Conservation (phyloP, 768 basidiomycete genomes). For the Imleria badia region DNA sequence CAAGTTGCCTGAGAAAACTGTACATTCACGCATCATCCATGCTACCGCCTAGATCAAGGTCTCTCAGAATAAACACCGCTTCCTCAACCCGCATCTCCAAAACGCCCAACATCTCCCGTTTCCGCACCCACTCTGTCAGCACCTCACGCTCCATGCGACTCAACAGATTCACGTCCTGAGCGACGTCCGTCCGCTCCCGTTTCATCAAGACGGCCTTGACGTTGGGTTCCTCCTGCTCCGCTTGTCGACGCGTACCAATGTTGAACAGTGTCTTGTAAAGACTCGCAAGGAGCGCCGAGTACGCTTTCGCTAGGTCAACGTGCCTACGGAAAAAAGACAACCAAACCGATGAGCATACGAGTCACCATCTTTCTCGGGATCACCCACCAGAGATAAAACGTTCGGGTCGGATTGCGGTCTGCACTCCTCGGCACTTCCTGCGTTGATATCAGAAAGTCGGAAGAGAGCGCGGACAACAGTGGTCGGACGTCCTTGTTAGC, state of each 20-base stretch:
- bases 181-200: slow-evolving; percentile 80
- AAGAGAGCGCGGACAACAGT: slow-evolving; percentile 72
- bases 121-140: slow-evolving; percentile 70
- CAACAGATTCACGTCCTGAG: slow-evolving; percentile 67
- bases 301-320: slow-evolving; percentile 83
- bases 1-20: too few species aligned
- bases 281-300: slow-evolving; percentile 69
- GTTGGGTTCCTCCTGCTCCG: slow-evolving; percentile 66
- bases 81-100: slow-evolving; percentile 87
- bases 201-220: slow-evolving; percentile 78
- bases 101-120: slow-evolving; percentile 70
- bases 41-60: slow-evolving; percentile 56
- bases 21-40: slow-evolving; percentile 42
- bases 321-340: slow-evolving; percentile 58
- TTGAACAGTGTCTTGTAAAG: slow-evolving; percentile 93
- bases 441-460: slow-evolving; percentile 81
- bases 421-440: slow-evolving; percentile 92
- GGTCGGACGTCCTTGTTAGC: slow-evolving; percentile 83
- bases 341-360: background rate
- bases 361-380: background rate
- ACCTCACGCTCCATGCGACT: slow-evolving; percentile 75
- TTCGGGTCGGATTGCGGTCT: slow-evolving; percentile 85
- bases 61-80: slow-evolving; percentile 85
- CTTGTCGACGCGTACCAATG: slow-evolving; percentile 67
- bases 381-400: slow-evolving; percentile 86